Percentiles rank a stretch among this genome's conserved stretches.
phyloP scores from a whole-genome alignment of 345 rosid genomes.

The Syzygium oleosum region DNA sequence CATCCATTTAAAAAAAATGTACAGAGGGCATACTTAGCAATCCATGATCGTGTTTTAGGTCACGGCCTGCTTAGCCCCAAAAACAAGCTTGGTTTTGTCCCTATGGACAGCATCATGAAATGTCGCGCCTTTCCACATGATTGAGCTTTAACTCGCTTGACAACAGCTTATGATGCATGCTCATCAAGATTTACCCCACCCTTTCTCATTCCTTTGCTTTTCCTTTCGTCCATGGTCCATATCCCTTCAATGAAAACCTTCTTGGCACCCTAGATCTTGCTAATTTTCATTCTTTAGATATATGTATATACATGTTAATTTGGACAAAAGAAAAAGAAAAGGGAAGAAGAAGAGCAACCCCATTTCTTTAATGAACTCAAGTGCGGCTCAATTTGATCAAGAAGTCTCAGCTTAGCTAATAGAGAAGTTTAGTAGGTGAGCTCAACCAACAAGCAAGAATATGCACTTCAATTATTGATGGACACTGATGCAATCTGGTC shows the following conservation, averaged over 20 bases:
- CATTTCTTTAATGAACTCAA: neutral
- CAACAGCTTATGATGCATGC: neutral
- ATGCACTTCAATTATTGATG: neutral
- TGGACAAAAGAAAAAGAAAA: neutral
- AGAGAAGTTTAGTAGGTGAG: neutral
- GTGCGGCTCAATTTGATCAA: neutral
- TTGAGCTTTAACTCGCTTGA: neutral
- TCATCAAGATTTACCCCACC: neutral
- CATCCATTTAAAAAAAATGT: neutral
- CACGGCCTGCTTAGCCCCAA: neutral
- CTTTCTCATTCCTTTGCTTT: neutral
- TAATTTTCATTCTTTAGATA: neutral
- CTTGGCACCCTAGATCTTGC: neutral
- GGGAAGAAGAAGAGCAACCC: neutral
- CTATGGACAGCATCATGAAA: neutral
- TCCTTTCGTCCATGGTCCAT: neutral
- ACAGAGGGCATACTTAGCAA: neutral
- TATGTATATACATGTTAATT: neutral
- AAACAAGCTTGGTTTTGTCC: neutral
- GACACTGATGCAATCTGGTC: neutral
- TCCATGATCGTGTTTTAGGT: neutral
- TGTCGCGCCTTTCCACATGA: neutral
- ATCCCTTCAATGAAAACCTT: neutral
- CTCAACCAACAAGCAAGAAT: neutral
- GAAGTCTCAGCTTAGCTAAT: neutral